Base-by-base conservation (phyloP, 805 yeast species). In the Nakazawaea anatomiae region DNA sequence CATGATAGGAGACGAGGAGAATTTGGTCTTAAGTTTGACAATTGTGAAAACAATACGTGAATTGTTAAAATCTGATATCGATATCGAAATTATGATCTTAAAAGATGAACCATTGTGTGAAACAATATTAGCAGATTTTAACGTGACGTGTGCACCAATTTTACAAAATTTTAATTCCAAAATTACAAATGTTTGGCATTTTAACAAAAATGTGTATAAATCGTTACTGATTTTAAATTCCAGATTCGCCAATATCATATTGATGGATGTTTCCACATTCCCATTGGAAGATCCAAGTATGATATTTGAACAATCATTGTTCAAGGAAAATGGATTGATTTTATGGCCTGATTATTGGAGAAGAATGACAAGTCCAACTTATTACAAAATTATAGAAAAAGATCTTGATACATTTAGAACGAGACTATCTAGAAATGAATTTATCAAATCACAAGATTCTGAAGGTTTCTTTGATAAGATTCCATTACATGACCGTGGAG, bases 51-150 rank as follows among this genome's bases (percentile, higher is more conserved):
- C 72, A 44, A 57, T 76, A 8, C 62, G 81, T 44, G 69, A 18
- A 79, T 79, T 0, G 60, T 75, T 4, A 79, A 76, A 57, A 54
- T 76, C 86, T 2, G 73, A 72, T 9, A 65, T 85, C 34, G 96
- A 96, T 0, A 80, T 90, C 27, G 97, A 90, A 70, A 85, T 90
- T 8, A 76, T 88, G 56, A 79, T 90, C 56, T 95, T 95, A 6
- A 75, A 80, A 59, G 94, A 87, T 59, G 74, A 79, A 35, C 85
- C 82, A 50, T 73, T 82, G 49, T 89, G 96, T 67, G 80, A 77
- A 27, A 67, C 67, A 7, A 69, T 85, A 2, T 70, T 87, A 56
- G 89, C 91, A 0, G 57, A 62, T 11, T 65, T 83, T 51, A 77
- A 82, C 54, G 91, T 85, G 4, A 74, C 73, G 55, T 89, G 96